A percentile compares a stretch with the other conserved stretches of the same genome.
Conservation (phyloP, 495 filamentous ascomycete species). For the Trichoderma virens region DNA sequence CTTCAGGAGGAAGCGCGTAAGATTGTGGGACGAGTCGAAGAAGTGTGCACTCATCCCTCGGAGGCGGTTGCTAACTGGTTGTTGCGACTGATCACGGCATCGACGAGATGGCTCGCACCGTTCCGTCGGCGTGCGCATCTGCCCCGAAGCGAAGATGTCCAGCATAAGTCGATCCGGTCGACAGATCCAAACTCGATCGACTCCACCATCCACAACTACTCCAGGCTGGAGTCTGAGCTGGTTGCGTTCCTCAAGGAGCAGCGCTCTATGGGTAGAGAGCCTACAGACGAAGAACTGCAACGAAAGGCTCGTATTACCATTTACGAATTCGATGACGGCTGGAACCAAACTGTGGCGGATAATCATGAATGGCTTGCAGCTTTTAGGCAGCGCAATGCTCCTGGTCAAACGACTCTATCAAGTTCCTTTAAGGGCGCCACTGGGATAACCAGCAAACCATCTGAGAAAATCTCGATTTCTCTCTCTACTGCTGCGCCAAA, state of each 20-base stretch:
- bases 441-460: background rate
- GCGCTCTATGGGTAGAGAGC: constrained; percentile 41
- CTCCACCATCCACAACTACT: constrained; percentile 44
- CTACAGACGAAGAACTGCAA: constrained; percentile 56
- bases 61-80: constrained; percentile 41
- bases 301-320: constrained; percentile 55
- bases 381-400: constrained; percentile 33
- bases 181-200: constrained; percentile 44
- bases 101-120: constrained; percentile 36
- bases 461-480: background rate
- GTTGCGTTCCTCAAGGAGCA: constrained; percentile 46
- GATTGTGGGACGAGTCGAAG: constrained; percentile 42
- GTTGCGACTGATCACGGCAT: constrained; percentile 34
- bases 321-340: constrained; percentile 57
- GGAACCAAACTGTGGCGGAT: constrained; percentile 67
- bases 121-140: constrained; percentile 42
- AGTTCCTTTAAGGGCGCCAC: constrained; percentile 12
- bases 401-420: background rate
- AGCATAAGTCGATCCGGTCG: constrained; percentile 34
- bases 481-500: background rate
- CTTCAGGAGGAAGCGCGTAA: constrained; percentile 44
- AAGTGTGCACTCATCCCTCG: constrained; percentile 33
- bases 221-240: constrained; percentile 52
- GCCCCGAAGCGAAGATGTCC: constrained; percentile 42
- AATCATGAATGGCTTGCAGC: constrained; percentile 51